Percentiles rank a stretch among this genome's conserved stretches.
phyloP scores from a whole-genome alignment of 1,139 yeast species.

The Scheffersomyces segobiensis region DNA sequence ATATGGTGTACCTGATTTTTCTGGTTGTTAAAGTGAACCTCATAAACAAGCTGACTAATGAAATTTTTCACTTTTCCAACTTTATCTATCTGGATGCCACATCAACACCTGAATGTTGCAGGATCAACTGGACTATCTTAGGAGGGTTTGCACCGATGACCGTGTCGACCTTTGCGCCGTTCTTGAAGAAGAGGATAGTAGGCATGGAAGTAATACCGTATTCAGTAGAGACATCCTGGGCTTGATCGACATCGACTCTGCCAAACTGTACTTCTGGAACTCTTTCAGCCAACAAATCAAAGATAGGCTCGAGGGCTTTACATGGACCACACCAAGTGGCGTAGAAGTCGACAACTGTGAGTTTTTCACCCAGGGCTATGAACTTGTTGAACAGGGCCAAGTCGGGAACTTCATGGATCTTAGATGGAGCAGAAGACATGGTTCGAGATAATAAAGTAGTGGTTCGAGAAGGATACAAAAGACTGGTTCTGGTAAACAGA shows the following conservation, averaged over 20 bases:
- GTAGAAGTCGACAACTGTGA: conserved; percentile 41
- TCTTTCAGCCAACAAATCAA: conserved; percentile 33
- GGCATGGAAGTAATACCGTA: conserved; percentile 38
- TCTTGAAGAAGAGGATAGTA: conserved; percentile 31
- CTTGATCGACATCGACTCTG: conserved; percentile 37
- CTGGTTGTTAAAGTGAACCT: background rate
- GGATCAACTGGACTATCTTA: conserved; percentile 24
- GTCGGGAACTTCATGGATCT: conserved; percentile 9
- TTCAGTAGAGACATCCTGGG: conserved; percentile 30
- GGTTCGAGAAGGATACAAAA: background rate
- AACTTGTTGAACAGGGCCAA: conserved; percentile 21
- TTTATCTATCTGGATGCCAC: conserved; percentile 14
- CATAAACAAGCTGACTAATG: background rate
- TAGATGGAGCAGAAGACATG: conserved; percentile 1
- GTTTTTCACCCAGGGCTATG: conserved; percentile 22
- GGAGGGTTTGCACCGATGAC: conserved; percentile 37
- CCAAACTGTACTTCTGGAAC: conserved; percentile 42
- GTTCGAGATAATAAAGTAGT: background rate
- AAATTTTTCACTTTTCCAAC: background rate
- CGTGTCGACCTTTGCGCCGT: conserved; percentile 33
- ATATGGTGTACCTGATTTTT: background rate
- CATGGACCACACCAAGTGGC: conserved; percentile 53
- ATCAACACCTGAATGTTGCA: conserved; percentile 25
- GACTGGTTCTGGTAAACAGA: background rate
- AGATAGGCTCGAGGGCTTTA: conserved; percentile 44